These are phyloP conservation scores for Cornus controversa DNA, from an alignment of 148 eudicot genomes.

Conservation along the genomic window DNA sequence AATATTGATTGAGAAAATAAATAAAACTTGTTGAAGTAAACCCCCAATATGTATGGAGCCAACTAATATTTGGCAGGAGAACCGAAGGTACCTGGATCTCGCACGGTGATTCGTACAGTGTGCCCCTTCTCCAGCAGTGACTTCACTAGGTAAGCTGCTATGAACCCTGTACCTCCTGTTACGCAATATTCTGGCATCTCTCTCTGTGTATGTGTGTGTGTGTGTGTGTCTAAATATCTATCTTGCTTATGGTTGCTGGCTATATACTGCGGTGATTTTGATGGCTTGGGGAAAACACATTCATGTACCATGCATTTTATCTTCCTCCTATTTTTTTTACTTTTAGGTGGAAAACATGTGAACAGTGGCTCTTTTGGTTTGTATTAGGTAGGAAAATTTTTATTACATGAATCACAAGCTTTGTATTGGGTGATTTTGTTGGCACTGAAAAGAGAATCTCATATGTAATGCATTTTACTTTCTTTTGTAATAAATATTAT, in stretches of 20 bases:
- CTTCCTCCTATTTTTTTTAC: not conserved
- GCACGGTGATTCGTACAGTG: slow-evolving; percentile 69
- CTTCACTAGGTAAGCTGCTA: slow-evolving; percentile 74
- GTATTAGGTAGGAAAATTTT: too few species aligned
- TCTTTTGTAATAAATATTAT: not conserved
- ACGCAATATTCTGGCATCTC: slow-evolving; percentile 82
- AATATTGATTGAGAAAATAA: too few species aligned
- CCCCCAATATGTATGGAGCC: too few species aligned
- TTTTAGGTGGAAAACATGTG: not conserved
- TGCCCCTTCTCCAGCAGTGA: slow-evolving; percentile 67
- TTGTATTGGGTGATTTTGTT: not conserved
- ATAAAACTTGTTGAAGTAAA: not conserved
- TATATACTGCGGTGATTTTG: slow-evolving; percentile 4
- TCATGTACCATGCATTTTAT: slow-evolving; percentile 4
- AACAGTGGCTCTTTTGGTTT: not conserved
- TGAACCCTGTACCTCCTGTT: slow-evolving; percentile 93
- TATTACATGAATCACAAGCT: too few species aligned
- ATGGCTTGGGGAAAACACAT: not conserved
- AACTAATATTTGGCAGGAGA: not conserved
- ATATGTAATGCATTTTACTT: slow-evolving; percentile 26
- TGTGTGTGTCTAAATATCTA: not conserved
- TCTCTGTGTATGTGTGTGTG: too few species aligned
- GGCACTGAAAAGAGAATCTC: slow-evolving; percentile 5
- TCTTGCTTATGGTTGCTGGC: not conserved
- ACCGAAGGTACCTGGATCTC: slow-evolving; percentile 68